Percentiles rank a stretch among this genome's conserved stretches.
Conservation (phyloP, 805 yeast species). For the Helenozyma baotianmanensis region DNA sequence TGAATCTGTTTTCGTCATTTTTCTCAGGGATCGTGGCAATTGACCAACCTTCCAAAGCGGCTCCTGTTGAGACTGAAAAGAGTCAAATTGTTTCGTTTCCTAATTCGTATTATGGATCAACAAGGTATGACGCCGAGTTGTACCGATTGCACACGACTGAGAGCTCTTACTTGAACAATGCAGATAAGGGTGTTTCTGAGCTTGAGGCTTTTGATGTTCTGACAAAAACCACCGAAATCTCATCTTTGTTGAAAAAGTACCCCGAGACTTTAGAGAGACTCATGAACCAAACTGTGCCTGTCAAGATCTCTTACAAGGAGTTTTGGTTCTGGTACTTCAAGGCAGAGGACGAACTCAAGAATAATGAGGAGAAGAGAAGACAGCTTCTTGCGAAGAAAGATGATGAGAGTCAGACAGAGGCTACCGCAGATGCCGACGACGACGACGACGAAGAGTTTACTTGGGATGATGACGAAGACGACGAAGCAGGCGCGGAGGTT, state of each 20-base stretch:
- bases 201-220: constrained; percentile 37
- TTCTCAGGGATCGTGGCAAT: constrained; percentile 37
- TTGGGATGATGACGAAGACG: constrained; percentile 51
- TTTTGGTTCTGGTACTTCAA: constrained; percentile 77
- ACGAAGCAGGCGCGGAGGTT: constrained; percentile 32
- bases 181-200: constrained; percentile 12
- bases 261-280: constrained; percentile 47
- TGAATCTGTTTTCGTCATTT: constrained; percentile 53
- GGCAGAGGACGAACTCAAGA: constrained; percentile 47
- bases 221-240: constrained; percentile 46
- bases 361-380: constrained; percentile 64
- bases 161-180: constrained; percentile 14
- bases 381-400: constrained; percentile 41
- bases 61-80: constrained; percentile 3
- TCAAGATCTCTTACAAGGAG: constrained; percentile 46
- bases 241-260: constrained; percentile 43
- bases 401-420: constrained; percentile 14
- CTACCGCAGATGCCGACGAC: constrained; percentile 29
- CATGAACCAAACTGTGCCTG: constrained; percentile 66
- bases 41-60: constrained; percentile 10
- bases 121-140: constrained; percentile 37
- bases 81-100: constrained; percentile 20
- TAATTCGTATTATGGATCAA: constrained; percentile 28
- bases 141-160: constrained; percentile 35
- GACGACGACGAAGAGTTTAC: constrained; percentile 49